A percentile compares a stretch with the other conserved stretches of the same genome.
phyloP scores from a whole-genome alignment of 345 rosid species.

The Linum tenue region DNA sequence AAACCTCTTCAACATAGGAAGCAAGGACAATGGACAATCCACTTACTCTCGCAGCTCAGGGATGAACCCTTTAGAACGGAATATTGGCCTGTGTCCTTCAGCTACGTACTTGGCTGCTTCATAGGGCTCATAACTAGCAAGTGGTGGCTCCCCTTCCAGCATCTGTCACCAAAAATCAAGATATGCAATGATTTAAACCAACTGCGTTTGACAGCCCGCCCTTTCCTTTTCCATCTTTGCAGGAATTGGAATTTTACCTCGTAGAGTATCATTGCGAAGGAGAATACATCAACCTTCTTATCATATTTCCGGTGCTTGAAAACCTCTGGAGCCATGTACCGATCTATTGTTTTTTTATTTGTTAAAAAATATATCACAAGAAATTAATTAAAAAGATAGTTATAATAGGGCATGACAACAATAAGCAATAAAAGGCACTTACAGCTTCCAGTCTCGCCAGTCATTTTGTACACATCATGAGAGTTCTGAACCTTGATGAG shows the following conservation, averaged over 20 bases:
- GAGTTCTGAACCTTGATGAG: conserved; percentile 93
- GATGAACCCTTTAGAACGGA: conserved; percentile 65
- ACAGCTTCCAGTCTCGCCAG: conserved; percentile 99
- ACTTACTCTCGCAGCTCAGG: conserved; percentile 83
- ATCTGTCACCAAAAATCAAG: conserved; percentile 39
- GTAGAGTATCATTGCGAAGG: conserved; percentile 91
- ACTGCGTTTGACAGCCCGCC: conserved; percentile 11
- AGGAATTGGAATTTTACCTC: conserved; percentile 45
- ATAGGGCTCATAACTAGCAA: conserved; percentile 72
- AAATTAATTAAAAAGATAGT: conserved; percentile 16
- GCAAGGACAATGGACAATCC: conserved; percentile 1
- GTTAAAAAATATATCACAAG: conserved; percentile 8
- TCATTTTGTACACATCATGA: conserved; percentile 97
- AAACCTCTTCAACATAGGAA: neutral
- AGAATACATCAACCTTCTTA: conserved; percentile 98
- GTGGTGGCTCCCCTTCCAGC: conserved; percentile 96
- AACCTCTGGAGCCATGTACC: conserved; percentile 99
- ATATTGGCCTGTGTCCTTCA: conserved; percentile 78
- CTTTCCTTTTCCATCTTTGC: conserved; percentile 1
- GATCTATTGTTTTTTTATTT: conserved; percentile 41
- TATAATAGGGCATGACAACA: neutral
- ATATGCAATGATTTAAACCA: conserved; percentile 8
- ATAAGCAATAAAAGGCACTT: conserved; percentile 31
- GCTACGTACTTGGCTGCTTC: conserved; percentile 94
- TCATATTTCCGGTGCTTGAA: conserved; percentile 93